Evolutionary conservation across 2,329 filamentous ascomycete genomes (phyloP).

Genomic region (Dactylellina parvicollis): DNA sequence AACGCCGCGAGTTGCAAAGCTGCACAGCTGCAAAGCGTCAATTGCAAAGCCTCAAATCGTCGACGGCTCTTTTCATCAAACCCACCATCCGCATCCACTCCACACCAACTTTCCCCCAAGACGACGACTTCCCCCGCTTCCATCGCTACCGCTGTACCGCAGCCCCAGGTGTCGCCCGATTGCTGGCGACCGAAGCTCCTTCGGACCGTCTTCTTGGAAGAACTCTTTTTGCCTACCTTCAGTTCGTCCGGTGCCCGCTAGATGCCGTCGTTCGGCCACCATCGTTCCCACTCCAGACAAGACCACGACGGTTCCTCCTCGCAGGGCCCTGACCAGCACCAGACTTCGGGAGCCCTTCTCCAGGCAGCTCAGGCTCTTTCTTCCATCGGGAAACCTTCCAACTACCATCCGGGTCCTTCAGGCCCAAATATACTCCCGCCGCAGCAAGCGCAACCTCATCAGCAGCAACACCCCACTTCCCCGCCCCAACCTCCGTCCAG

Average conservation of each 20-base stretch:
- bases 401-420: constrained; percentile 24
- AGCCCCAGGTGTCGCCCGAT: constrained; percentile 12
- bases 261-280: constrained; percentile 49
- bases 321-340: constrained; percentile 42
- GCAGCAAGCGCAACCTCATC: constrained; percentile 22
- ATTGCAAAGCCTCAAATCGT: too few species aligned
- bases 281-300: constrained; percentile 51
- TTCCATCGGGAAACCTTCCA: constrained; percentile 51
- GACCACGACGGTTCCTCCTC: constrained; percentile 34
- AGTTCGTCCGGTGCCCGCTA: constrained; percentile 8
- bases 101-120: background rate
- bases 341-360: constrained; percentile 44
- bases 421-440: constrained; percentile 30
- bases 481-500: constrained; percentile 50
- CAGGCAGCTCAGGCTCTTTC: constrained; percentile 48
- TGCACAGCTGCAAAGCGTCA: background rate
- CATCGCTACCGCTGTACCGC: background rate
- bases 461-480: constrained; percentile 52
- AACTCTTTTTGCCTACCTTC: background rate
- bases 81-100: constrained; percentile 15
- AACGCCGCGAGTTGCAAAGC: constrained; percentile 2
- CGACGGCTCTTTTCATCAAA: background rate
- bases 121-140: background rate
- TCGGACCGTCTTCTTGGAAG: background rate
- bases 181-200: constrained; percentile 1